phyloP scores from a whole-genome alignment of 2,329 filamentous ascomycete species.

The Claviceps purpurea region DNA sequence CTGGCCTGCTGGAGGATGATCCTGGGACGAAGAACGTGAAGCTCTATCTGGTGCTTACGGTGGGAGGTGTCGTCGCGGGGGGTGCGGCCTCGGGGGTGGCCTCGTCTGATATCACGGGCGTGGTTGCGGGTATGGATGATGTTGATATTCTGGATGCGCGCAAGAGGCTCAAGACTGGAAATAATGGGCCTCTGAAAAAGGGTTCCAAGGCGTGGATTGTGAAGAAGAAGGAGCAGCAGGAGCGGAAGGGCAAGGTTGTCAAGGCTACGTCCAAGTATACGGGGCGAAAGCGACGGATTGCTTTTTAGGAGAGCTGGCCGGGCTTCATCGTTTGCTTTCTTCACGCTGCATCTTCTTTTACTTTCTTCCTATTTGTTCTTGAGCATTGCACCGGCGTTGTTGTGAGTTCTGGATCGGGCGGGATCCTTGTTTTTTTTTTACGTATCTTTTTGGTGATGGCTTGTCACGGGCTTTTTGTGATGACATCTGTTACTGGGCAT shows the following conservation, averaged over 20 bases:
- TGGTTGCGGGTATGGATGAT: constrained; percentile 77
- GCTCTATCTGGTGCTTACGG: constrained; percentile 88
- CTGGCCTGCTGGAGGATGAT: constrained; percentile 88
- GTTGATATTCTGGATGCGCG: constrained; percentile 69
- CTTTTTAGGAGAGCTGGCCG: constrained; percentile 42
- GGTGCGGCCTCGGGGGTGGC: constrained; percentile 26
- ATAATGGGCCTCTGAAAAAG: constrained; percentile 51
- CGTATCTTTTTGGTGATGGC: not conserved
- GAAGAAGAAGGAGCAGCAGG: constrained; percentile 85
- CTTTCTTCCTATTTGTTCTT: not conserved
- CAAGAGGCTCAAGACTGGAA: constrained; percentile 31
- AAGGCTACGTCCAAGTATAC: constrained; percentile 90
- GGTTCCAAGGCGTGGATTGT: constrained; percentile 75
- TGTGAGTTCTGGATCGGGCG: too few relatives aligned
- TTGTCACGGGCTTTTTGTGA: too few relatives aligned
- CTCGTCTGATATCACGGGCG: constrained; percentile 74
- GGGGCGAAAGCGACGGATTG: constrained; percentile 68
- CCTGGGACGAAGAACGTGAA: constrained; percentile 93
- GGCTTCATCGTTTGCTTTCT: not conserved
- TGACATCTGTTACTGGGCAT: not conserved
- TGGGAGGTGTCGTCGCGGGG: constrained; percentile 42
- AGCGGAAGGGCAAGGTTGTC: constrained; percentile 85
- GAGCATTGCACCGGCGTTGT: constrained; percentile 17
- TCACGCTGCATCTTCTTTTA: not conserved
- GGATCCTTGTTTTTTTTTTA: not conserved